Percentiles rank a stretch among this genome's conserved stretches.
These are phyloP conservation scores for Malus sieversii DNA, from an alignment of 306 rosid genomes.

Conservation along the genomic window DNA sequence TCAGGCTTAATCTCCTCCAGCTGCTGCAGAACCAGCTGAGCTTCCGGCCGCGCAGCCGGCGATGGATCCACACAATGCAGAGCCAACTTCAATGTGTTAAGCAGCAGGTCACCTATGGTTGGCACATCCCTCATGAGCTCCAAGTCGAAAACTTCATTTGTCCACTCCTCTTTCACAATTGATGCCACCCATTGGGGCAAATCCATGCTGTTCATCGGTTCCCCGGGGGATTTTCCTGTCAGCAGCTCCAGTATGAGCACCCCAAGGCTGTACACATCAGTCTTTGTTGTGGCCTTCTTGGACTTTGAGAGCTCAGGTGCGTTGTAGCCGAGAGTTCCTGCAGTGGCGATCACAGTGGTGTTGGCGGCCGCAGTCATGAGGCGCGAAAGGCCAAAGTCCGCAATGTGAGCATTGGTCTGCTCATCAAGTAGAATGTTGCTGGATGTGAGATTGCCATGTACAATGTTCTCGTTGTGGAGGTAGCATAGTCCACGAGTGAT, in stretches of 20 bases:
- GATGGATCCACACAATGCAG: constrained; percentile 87
- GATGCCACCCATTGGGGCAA: constrained; percentile 94
- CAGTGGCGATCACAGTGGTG: constrained; percentile 73
- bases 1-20: constrained; percentile 68
- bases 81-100: constrained; percentile 75
- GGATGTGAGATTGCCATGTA: constrained; percentile 78
- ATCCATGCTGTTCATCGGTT: constrained; percentile 70
- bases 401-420: constrained; percentile 53
- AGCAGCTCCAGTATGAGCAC: constrained; percentile 77
- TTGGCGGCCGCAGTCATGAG: constrained; percentile 77
- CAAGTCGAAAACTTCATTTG: constrained; percentile 86
- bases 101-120: constrained; percentile 56
- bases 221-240: constrained; percentile 78
- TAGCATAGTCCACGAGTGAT: constrained; percentile 47
- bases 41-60: constrained; percentile 74
- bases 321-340: constrained; percentile 77
- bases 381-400: constrained; percentile 77
- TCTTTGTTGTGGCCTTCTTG: constrained; percentile 49
- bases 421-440: constrained; percentile 66
- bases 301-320: constrained; percentile 83
- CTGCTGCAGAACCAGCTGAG: constrained; percentile 66
- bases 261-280: constrained; percentile 71
- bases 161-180: constrained; percentile 81
- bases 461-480: constrained; percentile 53
- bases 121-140: constrained; percentile 73